Percentiles rank a stretch among this genome's conserved stretches.
These are phyloP conservation scores for Pistacia integerrima DNA, from an alignment of 345 rosid genomes.

Conservation along the genomic window DNA sequence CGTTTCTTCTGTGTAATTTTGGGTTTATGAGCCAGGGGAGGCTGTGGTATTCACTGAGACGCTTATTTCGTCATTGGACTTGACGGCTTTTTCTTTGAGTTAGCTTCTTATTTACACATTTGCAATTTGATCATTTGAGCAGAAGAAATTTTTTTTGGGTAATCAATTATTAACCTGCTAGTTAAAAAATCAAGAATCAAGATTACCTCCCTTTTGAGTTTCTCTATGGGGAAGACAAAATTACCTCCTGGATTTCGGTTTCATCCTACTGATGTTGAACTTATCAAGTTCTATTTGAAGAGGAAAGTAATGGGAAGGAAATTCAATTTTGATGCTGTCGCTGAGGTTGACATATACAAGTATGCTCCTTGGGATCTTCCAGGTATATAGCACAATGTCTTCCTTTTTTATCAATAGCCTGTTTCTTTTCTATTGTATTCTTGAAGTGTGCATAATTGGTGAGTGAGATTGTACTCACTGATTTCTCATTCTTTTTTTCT, in stretches of 20 bases:
- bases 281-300: slow-evolving; percentile 64
- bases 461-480: neutral
- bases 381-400: slow-evolving; percentile 17
- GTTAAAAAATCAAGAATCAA: too few species aligned
- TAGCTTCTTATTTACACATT: too few species aligned
- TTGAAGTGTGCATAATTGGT: neutral
- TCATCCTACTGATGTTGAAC: slow-evolving; percentile 79
- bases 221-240: slow-evolving; percentile 39
- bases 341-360: slow-evolving; percentile 63
- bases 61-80: slow-evolving; percentile 68
- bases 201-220: neutral
- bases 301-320: slow-evolving; percentile 61
- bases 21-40: slow-evolving; percentile 76
- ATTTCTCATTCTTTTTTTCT: neutral
- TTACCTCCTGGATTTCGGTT: slow-evolving; percentile 77
- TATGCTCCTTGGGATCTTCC: slow-evolving; percentile 73
- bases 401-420: neutral
- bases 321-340: slow-evolving; percentile 41
- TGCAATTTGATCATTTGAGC: too few species aligned
- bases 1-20: slow-evolving; percentile 50
- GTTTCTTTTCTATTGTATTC: neutral
- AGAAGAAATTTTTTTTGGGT: neutral
- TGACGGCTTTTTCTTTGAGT: slow-evolving; percentile 29
- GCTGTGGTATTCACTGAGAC: slow-evolving; percentile 60
- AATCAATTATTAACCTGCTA: too few species aligned